Evolutionary conservation across 2,329 filamentous ascomycete species (phyloP), one percentile per base, ranked within the genome.

Genomic region (Cytospora piceae): DNA sequence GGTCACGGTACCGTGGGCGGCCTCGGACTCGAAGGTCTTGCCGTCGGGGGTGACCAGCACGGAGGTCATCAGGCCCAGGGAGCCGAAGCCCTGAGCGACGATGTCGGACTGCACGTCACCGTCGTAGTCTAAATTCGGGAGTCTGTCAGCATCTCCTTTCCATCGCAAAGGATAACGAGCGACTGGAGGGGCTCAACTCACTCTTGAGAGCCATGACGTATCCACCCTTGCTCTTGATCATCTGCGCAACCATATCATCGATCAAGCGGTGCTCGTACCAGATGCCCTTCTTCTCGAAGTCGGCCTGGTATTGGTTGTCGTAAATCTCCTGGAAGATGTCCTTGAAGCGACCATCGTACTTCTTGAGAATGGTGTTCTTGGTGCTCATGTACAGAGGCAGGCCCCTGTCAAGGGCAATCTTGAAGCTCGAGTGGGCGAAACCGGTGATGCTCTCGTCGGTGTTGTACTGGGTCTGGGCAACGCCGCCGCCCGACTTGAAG

Each of bases 231-330:
- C 91, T 95, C 91, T 99, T 99, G 85, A 99, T 91, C 95, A 99
- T 99, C 86, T 99, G 95, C 58, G 95, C 95, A 70, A 99, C 95
- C 95, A 99, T 98, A 82, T 99, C 95, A 81, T 99, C 95, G 76
- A 99, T 98, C 72, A 99, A 85, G 75, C 95, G 91, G 83, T 99
- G 95, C 89, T 99, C 95, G 78, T 99, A 98, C 95, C 95, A 98
- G 82, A 98, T 96, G 69, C 87, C 87, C 85, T 93, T 92, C 75
- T 89, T 90, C 77, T 97, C 94, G 73, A 98, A 98, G 54, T 92
- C 86, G 77, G 87, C 85, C 85, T 91, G 90, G 85, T 98, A 99
- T 73, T 90, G 82, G 67, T 85, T 86, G 70, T 98, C 92, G 81
- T 94, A 99, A 74, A 98, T 88, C 76, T 96, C 91, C 86, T 99